These are phyloP conservation scores for Geotrichum macrosporum DNA, from an alignment of 1,139 yeast genomes.

Conservation along the genomic window DNA sequence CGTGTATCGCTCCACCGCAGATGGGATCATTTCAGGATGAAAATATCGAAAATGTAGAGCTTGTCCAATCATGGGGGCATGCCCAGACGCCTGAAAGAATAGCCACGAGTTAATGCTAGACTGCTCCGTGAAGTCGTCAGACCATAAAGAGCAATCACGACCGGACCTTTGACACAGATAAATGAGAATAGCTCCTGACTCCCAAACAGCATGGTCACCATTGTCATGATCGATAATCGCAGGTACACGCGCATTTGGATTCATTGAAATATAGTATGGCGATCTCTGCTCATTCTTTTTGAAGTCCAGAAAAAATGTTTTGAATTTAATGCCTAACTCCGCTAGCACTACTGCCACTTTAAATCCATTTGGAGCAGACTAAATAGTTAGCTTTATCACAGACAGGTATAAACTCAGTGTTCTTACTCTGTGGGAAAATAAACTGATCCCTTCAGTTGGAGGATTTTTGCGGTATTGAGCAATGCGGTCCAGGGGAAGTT, in stretches of 20 bases:
- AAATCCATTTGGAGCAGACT: conserved; percentile 92
- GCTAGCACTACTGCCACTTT: conserved; percentile 88
- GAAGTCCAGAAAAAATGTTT: conserved; percentile 83
- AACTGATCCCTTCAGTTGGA: conserved; percentile 79
- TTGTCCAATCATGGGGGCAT: conserved; percentile 97
- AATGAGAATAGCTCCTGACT: conserved; percentile 82
- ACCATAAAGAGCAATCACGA: conserved; percentile 76
- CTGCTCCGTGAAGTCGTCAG: conserved; percentile 74
- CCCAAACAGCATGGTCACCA: conserved; percentile 84
- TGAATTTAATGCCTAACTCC: conserved; percentile 74
- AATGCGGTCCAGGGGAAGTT: conserved; percentile 45
- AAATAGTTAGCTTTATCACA: not conserved
- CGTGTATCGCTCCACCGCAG: conserved; percentile 86
- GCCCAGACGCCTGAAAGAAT: conserved; percentile 95
- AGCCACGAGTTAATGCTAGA: conserved; percentile 87
- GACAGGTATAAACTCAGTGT: not conserved
- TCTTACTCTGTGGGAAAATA: conserved; percentile 66
- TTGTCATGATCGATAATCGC: conserved; percentile 84
- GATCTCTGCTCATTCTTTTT: conserved; percentile 84
- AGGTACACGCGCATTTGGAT: conserved; percentile 94
- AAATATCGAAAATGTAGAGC: conserved; percentile 90
- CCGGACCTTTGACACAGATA: conserved; percentile 67
- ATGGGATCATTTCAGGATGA: conserved; percentile 80
- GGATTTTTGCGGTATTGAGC: conserved; percentile 71
- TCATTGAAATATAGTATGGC: conserved; percentile 85